Evolutionary conservation across 768 basidiomycete genomes (phyloP).

Genomic region (Paxillus involutus): DNA sequence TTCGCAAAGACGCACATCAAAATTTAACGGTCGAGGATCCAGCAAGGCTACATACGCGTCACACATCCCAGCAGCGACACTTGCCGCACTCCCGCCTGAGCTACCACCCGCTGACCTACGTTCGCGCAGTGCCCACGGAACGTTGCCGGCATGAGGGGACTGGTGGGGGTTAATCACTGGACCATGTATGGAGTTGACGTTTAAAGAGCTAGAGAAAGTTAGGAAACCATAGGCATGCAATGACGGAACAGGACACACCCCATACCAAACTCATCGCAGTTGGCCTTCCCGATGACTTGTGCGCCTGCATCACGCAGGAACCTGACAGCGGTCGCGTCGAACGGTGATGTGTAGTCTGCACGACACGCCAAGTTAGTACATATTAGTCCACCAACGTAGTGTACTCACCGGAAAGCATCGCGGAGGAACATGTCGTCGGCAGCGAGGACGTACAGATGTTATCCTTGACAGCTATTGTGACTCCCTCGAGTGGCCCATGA

Average conservation of each 20-base stretch:
- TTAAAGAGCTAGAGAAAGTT: conserved; percentile 61
- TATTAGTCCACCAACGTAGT: neutral
- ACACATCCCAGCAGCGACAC: conserved; percentile 83
- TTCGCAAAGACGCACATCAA: conserved; percentile 1
- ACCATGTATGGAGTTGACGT: conserved; percentile 70
- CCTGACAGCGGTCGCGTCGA: conserved; percentile 82
- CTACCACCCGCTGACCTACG: conserved; percentile 83
- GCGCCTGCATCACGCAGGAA: conserved; percentile 63
- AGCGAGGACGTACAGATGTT: conserved; percentile 73
- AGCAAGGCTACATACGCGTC: conserved; percentile 61
- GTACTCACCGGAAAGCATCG: conserved; percentile 61
- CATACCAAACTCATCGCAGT: conserved; percentile 99
- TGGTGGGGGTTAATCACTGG: conserved; percentile 77
- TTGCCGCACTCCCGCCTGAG: conserved; percentile 93
- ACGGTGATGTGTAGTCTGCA: conserved; percentile 74
- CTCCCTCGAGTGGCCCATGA: conserved; percentile 35
- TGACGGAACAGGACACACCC: conserved; percentile 52
- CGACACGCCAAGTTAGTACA: neutral
- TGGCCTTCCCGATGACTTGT: conserved; percentile 81
- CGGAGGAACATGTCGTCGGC: conserved; percentile 78
- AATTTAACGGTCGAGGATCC: neutral
- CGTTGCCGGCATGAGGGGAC: conserved; percentile 11
- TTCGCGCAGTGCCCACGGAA: conserved; percentile 32
- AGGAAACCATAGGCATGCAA: neutral
- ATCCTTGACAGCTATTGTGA: conserved; percentile 77